phyloP scores from a whole-genome alignment of 2,329 filamentous ascomycete genomes.

The Torrubiella hemipterigena region DNA sequence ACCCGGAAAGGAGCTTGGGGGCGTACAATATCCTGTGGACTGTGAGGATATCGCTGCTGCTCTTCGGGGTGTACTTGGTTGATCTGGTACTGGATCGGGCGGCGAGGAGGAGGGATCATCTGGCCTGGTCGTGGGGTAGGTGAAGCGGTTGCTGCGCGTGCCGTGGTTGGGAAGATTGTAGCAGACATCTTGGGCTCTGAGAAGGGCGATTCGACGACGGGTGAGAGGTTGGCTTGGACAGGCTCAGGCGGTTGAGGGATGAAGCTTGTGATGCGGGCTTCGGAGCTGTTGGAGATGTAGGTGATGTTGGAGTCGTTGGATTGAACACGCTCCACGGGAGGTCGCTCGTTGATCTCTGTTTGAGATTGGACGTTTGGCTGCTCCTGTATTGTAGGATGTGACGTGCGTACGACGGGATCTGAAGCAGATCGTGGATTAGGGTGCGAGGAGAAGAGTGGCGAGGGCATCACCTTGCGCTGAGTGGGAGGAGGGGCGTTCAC shows the following conservation, averaged over 20 bases:
- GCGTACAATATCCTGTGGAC: no score
- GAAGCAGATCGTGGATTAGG: conserved; percentile 5
- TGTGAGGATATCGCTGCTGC: no score
- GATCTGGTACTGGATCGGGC: no score
- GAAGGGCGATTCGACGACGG: conserved; percentile 34
- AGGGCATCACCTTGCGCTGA: conserved; percentile 5
- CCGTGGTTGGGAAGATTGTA: neutral
- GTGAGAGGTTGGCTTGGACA: conserved; percentile 28
- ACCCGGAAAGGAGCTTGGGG: no score
- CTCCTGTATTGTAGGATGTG: no score
- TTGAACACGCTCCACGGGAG: conserved; percentile 11
- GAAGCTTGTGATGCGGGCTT: conserved; percentile 8
- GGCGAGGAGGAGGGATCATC: no score
- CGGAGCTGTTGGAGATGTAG: conserved; percentile 18
- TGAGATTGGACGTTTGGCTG: neutral
- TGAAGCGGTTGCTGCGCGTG: neutral
- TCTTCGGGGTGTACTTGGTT: no score
- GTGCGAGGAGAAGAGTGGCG: conserved; percentile 5
- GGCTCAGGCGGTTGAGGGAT: conserved; percentile 9
- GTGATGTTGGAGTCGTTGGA: conserved; percentile 21
- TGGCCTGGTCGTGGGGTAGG: no score
- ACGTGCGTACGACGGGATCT: neutral
- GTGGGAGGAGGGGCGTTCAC: neutral
- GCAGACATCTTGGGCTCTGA: conserved; percentile 13
- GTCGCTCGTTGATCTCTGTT: neutral